phyloP scores from a whole-genome alignment of 169 alveolate genomes.

The Eimeria falciformis region DNA sequence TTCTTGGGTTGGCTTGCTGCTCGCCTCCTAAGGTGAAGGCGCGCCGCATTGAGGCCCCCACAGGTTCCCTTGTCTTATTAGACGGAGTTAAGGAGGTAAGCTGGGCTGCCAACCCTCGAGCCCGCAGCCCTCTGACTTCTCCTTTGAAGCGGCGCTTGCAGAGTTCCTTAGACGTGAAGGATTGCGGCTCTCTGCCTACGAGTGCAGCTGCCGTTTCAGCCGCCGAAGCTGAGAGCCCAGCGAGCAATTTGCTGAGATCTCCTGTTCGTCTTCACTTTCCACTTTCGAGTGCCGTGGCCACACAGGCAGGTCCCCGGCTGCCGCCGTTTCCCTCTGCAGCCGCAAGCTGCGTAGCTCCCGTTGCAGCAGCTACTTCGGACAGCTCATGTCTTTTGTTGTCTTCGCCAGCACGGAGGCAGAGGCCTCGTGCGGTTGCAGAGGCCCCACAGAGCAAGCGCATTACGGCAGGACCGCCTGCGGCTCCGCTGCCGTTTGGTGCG shows the following conservation, averaged over 20 bases:
- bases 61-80: not conserved
- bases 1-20: constrained; percentile 9
- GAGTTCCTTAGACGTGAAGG: constrained; percentile 3
- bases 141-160: constrained; percentile 65
- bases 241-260: constrained; percentile 56
- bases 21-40: constrained; percentile 67
- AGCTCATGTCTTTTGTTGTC: not conserved
- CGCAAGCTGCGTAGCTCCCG: constrained; percentile 6
- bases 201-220: not conserved
- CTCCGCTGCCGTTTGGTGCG: constrained; percentile 37
- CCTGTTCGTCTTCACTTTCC: constrained; percentile 58
- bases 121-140: constrained; percentile 35
- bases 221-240: not conserved
- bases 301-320: constrained; percentile 33
- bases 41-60: constrained; percentile 48
- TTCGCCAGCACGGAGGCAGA: not conserved
- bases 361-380: not conserved
- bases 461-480: not conserved
- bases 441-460: not conserved
- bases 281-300: not conserved
- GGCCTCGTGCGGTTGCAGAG: not conserved
- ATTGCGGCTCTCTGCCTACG: not conserved
- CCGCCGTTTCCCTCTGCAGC: constrained; percentile 53
- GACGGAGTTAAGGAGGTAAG: too few relatives aligned
- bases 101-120: not conserved